These are phyloP conservation scores for Cyanidium caldarium DNA, from an alignment of 23 red algal genomes.

Conservation along the genomic window DNA sequence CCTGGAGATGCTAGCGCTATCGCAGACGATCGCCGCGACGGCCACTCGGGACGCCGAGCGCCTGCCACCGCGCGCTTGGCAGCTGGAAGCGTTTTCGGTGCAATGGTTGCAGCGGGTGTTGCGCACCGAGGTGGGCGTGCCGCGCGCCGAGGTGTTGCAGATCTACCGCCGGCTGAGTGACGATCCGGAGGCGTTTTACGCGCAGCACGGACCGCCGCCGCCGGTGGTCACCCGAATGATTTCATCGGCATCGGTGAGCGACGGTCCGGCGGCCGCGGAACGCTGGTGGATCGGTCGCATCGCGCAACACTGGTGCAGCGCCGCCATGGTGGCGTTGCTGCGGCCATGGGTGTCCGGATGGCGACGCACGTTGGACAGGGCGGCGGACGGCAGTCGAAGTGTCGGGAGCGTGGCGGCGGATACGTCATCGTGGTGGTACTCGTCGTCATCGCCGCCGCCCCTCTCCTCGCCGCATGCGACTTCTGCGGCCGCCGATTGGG, in stretches of 20 bases:
- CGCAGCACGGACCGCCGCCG: neutral
- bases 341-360: neutral
- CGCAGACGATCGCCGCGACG: neutral
- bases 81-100: neutral
- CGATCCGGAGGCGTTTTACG: slow-evolving; percentile 4
- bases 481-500: neutral
- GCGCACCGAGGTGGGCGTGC: neutral
- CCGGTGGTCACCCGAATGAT: neutral
- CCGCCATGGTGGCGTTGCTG: neutral
- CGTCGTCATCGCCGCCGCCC: no score
- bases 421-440: no score
- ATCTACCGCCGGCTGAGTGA: neutral
- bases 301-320: neutral
- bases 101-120: neutral
- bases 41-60: no score
- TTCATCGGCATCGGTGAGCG: no score
- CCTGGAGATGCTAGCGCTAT: slow-evolving; percentile 24
- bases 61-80: neutral
- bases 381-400: no score
- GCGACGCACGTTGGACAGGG: no score
- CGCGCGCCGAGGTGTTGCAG: neutral
- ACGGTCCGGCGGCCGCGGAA: neutral
- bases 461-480: no score
- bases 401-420: no score
- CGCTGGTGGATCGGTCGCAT: neutral